Evolutionary conservation across 306 rosid genomes (phyloP).

Genomic region (Begonia peltatifolia): DNA sequence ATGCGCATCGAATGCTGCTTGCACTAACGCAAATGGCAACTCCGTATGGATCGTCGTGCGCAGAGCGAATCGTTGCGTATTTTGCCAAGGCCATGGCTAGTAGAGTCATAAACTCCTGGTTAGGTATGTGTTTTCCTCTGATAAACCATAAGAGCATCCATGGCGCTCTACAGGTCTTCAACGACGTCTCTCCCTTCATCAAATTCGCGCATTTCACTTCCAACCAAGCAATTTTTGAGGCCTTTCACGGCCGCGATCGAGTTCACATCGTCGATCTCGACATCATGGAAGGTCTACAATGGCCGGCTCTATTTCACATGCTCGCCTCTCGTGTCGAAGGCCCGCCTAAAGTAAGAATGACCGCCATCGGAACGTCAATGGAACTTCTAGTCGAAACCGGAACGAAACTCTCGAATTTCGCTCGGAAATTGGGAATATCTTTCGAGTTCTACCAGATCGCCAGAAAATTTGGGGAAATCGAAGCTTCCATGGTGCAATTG

Average conservation of each 20-base stretch:
- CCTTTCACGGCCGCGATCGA: constrained; percentile 28
- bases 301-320: constrained; percentile 82
- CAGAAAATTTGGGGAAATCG: constrained; percentile 35
- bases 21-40: constrained; percentile 63
- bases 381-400: constrained; percentile 61
- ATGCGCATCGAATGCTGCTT: constrained; percentile 53
- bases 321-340: constrained; percentile 59
- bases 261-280: constrained; percentile 75
- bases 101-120: constrained; percentile 57
- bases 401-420: constrained; percentile 42
- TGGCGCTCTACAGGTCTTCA: constrained; percentile 54
- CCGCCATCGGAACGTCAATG: constrained; percentile 51
- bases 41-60: constrained; percentile 63
- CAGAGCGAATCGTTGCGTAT: constrained; percentile 67
- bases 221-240: constrained; percentile 78
- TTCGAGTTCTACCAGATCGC: constrained; percentile 52
- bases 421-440: constrained; percentile 48
- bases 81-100: constrained; percentile 67
- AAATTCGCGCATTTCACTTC: constrained; percentile 83
- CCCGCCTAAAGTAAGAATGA: constrained; percentile 42
- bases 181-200: constrained; percentile 63
- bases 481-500: constrained; percentile 27
- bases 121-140: constrained; percentile 49
- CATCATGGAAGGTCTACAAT: constrained; percentile 85
- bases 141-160: constrained; percentile 37